Base-by-base conservation (phyloP, 768 basidiomycete species). In the Hygrocybe coccinea region DNA sequence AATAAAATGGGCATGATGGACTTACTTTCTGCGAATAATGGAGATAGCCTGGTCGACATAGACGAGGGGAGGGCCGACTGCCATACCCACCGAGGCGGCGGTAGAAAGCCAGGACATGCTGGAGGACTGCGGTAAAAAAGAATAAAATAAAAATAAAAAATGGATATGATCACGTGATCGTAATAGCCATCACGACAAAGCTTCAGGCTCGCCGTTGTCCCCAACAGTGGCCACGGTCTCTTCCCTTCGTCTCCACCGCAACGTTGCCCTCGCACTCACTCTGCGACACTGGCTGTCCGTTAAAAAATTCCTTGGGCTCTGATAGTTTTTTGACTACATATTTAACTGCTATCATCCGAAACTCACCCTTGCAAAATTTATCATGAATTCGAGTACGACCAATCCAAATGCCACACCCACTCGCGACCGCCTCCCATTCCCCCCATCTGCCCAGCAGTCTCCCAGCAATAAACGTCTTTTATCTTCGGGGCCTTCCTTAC, bases 21-120 rank as follows among this genome's bases (percentile, higher is more conserved):
- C 78, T 56, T 49, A 80, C 88, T 83, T 84, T 74, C 88, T 90
- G 49, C 77, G 81, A 57, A 92, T 71, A 53, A 93, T 93, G n/a
- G 89, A 91, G 52, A 76, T 68, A 0, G 88, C 84, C 68, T 91
- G 88, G 72, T 92, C 91, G 39, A 81, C 86, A 61, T 93, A 93
- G 11, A 91, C 89, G 54, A 93, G 75, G 14, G 91, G 88, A 21
- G 90, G 89, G 6, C 86, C 90, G 17, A 91, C 73, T 22, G 89
- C 91, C 90, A 92, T 92, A 36, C 87, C 88, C 43, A 87, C 65
- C 11, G 89, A 88, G 10, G 87, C 85, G 7, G 75, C 59, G 10
- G 76, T 81, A 14, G 86, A 81, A n/a, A 91, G 55, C 89, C 89
- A 91, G 62, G 78, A 67, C 44, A 46, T 46, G 17, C 5, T 46